Evolutionary conservation across 306 rosid genomes (phyloP).

Genomic region (Prunus mira): DNA sequence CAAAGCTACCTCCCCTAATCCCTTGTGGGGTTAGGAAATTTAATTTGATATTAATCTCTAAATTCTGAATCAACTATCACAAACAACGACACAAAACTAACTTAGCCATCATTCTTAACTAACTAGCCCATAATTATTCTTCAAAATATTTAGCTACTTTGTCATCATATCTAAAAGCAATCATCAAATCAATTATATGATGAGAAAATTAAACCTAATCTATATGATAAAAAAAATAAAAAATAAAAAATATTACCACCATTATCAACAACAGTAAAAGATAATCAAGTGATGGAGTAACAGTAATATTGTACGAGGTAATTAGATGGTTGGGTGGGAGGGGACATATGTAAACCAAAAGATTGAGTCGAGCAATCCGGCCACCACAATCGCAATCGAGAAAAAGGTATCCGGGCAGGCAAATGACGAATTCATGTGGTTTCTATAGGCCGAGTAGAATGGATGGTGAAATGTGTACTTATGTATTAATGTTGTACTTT

Average conservation of each 20-base stretch:
- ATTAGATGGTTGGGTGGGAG: background rate
- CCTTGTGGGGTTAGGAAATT: conserved; percentile 20
- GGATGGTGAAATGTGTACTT: no score
- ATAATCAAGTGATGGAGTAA: background rate
- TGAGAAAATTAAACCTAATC: no score
- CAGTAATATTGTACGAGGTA: conserved; percentile 6
- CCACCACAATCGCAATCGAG: background rate
- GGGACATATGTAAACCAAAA: background rate
- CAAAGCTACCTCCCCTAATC: conserved; percentile 13
- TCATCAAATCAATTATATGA: background rate
- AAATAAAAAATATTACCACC: accelerated
- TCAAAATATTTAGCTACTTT: background rate
- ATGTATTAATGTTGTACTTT: no score
- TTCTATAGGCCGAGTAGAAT: no score
- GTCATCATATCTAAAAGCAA: background rate
- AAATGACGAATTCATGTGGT: no score
- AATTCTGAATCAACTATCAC: no score
- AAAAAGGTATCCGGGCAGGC: no score
- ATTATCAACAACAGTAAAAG: background rate
- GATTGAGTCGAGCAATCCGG: background rate
- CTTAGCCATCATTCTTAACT: conserved; percentile 8
- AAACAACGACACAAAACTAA: background rate
- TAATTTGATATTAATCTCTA: conserved; percentile 2
- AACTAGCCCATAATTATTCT: background rate
- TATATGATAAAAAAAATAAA: no score